A percentile compares a stretch with the other conserved stretches of the same genome.
phyloP scores from a whole-genome alignment of 2,329 filamentous ascomycete genomes.

The Pseudocercospora fuligena region DNA sequence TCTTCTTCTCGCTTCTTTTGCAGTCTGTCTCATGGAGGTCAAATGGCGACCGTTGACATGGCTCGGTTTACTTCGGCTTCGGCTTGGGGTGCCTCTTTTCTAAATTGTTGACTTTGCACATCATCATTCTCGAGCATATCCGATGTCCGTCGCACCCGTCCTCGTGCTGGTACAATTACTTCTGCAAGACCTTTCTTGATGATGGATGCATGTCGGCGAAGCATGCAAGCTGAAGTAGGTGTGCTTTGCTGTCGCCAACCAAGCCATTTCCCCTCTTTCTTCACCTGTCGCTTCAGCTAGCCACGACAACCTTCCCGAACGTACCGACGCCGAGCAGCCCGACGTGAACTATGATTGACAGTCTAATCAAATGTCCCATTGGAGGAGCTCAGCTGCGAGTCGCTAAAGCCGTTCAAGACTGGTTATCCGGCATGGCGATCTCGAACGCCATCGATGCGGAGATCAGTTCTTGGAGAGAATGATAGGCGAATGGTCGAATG shows the following conservation, averaged over 20 bases:
- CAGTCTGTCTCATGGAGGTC: too few species aligned
- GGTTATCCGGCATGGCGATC: conserved; percentile 6
- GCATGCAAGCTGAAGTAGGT: too few species aligned
- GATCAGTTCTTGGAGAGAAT: not conserved
- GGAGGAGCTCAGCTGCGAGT: not conserved
- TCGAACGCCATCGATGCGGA: conserved; percentile 8
- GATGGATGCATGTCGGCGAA: too few species aligned
- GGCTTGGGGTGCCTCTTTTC: not conserved
- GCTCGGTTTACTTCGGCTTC: not conserved
- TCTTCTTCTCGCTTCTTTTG: too few species aligned
- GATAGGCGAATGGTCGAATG: not conserved
- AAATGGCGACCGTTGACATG: not conserved
- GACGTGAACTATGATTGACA: not conserved
- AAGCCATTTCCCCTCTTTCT: not conserved
- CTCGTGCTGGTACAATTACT: too few species aligned
- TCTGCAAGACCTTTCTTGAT: too few species aligned
- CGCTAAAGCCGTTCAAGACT: not conserved
- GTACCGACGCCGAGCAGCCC: not conserved
- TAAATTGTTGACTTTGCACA: not conserved
- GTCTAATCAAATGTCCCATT: not conserved
- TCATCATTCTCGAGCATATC: not conserved
- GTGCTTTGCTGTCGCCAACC: too few species aligned
- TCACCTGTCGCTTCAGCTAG: not conserved
- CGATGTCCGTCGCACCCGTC: not conserved
- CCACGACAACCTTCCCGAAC: not conserved